These are phyloP conservation scores for Botrytis fragariae DNA, from an alignment of 2,329 filamentous ascomycete species.

Conservation along the genomic window DNA sequence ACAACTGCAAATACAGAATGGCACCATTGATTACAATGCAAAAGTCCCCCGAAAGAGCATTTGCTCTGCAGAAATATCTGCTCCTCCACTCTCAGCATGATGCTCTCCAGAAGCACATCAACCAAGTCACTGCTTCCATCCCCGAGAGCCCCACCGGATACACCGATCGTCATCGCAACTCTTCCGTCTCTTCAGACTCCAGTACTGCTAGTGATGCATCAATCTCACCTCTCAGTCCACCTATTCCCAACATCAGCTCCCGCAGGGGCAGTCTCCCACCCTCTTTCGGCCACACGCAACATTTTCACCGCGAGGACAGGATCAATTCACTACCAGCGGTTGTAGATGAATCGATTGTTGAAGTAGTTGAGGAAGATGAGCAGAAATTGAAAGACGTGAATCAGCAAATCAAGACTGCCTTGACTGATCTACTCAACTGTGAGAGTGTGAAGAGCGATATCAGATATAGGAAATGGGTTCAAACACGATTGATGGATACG, in stretches of 20 bases:
- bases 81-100: constrained; percentile 39
- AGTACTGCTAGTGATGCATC: constrained; percentile 1
- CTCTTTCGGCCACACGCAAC: constrained; percentile 1
- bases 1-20: not conserved
- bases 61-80: constrained; percentile 40
- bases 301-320: constrained; percentile 11
- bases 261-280: constrained; percentile 5
- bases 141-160: constrained; percentile 19
- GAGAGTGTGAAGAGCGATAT: constrained; percentile 48
- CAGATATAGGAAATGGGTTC: constrained; percentile 49
- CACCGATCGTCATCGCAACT: constrained; percentile 15
- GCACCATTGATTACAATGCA: constrained; percentile 23
- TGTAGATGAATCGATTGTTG: constrained; percentile 29
- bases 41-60: constrained; percentile 35
- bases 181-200: constrained; percentile 20
- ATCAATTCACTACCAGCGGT: constrained; percentile 32
- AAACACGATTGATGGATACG: constrained; percentile 51
- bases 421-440: constrained; percentile 54
- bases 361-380: constrained; percentile 34
- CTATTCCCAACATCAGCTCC: constrained; percentile 20
- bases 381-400: constrained; percentile 48
- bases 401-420: constrained; percentile 51
- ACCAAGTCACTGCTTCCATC: constrained; percentile 26
- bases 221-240: constrained; percentile 7
- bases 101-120: constrained; percentile 38